A percentile compares a stretch with the other conserved stretches of the same genome.
Evolutionary conservation across 2,329 filamentous ascomycete species (phyloP).

Genomic region (Chaetomiaceae sp.): DNA sequence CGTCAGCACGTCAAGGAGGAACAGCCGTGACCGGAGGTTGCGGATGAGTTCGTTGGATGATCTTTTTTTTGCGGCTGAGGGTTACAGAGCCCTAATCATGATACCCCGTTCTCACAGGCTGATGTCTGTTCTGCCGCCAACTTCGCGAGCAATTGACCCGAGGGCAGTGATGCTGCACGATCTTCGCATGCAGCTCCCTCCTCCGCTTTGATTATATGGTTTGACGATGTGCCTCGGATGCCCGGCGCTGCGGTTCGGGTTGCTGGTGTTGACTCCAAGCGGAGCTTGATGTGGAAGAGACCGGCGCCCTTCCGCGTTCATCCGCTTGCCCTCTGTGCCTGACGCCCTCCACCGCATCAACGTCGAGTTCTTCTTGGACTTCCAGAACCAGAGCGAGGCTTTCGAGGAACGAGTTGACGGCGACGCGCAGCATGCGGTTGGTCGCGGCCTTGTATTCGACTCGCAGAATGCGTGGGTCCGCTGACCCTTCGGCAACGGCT

Average conservation of each 20-base stretch:
- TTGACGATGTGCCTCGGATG: too few relatives aligned
- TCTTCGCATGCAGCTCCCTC: background rate
- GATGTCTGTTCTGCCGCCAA: background rate
- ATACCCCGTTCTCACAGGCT: background rate
- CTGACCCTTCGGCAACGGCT: conserved; percentile 20
- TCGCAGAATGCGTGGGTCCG: conserved; percentile 50
- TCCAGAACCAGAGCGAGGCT: conserved; percentile 78
- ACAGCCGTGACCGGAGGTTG: conserved; percentile 17
- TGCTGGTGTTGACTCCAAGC: background rate
- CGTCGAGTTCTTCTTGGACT: conserved; percentile 86
- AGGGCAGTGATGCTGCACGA: too few relatives aligned
- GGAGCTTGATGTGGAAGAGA: too few relatives aligned
- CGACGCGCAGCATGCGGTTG: conserved; percentile 92
- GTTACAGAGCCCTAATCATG: background rate
- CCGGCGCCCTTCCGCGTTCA: conserved; percentile 1
- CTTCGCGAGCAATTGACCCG: background rate
- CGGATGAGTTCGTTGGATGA: background rate
- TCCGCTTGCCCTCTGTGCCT: conserved; percentile 6
- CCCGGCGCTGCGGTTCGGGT: too few relatives aligned
- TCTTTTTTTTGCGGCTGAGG: background rate
- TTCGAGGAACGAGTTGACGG: conserved; percentile 95
- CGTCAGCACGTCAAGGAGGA: conserved; percentile 39
- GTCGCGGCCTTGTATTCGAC: conserved; percentile 83
- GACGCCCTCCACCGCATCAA: conserved; percentile 62
- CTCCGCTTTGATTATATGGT: background rate